phyloP scores from a whole-genome alignment of 768 basidiomycete species.

The Trametes cinnabarina region DNA sequence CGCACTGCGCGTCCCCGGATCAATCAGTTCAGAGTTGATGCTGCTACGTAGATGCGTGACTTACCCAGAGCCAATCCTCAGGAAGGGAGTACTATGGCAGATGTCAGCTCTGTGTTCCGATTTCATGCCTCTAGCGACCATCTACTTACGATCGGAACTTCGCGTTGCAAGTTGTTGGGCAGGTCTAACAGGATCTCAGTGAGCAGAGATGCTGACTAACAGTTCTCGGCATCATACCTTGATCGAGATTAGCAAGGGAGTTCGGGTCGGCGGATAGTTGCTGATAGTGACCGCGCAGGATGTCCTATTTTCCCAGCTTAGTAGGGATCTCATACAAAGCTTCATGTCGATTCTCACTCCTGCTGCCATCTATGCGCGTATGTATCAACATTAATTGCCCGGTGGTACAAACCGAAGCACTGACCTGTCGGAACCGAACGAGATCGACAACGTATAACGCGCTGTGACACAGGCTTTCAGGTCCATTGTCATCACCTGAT shows the following conservation, averaged over 20 bases:
- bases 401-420: background rate
- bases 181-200: constrained; percentile 54
- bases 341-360: too few relatives aligned
- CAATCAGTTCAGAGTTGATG: too few relatives aligned
- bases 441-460: constrained; percentile 96
- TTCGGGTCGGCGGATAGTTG: constrained; percentile 90
- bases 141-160: constrained; percentile 85
- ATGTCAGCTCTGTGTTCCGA: background rate
- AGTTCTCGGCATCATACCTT: constrained; percentile 48
- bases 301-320: too few relatives aligned
- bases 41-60: constrained; percentile 22
- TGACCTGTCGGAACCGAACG: constrained; percentile 87
- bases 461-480: constrained; percentile 38
- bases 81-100: constrained; percentile 70
- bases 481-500: background rate
- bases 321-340: too few relatives aligned
- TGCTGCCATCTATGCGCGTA: constrained; percentile 47
- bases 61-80: constrained; percentile 95
- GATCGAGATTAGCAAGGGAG: constrained; percentile 92
- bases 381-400: background rate
- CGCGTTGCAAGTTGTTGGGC: constrained; percentile 89
- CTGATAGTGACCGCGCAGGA: constrained; percentile 90
- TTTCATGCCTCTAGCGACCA: background rate
- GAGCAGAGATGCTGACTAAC: background rate
- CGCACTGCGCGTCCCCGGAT: constrained; percentile 55